These are phyloP conservation scores for Oryza australiensis DNA, from an alignment of 176 grass and related monocot species.

Conservation along the genomic window DNA sequence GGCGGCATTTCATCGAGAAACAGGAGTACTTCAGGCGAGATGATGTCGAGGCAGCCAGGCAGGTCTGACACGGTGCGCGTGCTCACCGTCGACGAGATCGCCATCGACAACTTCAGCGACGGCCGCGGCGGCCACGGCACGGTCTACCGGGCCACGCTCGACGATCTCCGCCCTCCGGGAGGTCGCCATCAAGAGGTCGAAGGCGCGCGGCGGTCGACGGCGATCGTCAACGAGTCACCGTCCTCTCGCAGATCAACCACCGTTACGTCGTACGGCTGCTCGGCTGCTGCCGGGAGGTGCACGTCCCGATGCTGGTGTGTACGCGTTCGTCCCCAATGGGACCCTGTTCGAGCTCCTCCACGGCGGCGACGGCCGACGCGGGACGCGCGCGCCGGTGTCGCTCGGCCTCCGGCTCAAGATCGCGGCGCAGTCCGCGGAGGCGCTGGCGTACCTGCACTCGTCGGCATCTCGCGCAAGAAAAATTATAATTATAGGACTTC, in stretches of 20 bases:
- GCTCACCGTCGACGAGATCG: constrained; percentile 9
- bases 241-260: constrained; percentile 47
- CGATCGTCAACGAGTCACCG: constrained; percentile 32
- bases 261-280: constrained; percentile 26
- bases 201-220: not conserved
- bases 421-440: constrained; percentile 9
- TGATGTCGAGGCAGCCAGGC: not conserved
- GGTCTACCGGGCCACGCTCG: constrained; percentile 9
- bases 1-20: not conserved
- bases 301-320: constrained; percentile 29
- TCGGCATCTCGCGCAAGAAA: not conserved
- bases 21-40: not conserved
- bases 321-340: constrained; percentile 37
- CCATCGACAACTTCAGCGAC: constrained; percentile 16
- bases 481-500: too few relatives aligned
- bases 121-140: constrained; percentile 9
- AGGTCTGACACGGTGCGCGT: not conserved
- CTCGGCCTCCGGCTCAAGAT: constrained; percentile 20
- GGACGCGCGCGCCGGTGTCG: not conserved
- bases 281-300: constrained; percentile 37
- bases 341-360: constrained; percentile 31
- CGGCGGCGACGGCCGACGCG: not conserved
- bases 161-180: not conserved
- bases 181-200: constrained; percentile 29
- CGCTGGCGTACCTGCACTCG: constrained; percentile 35